Base-by-base conservation (phyloP, 2,329 filamentous ascomycete species). In the Sarocladium kiliense region DNA sequence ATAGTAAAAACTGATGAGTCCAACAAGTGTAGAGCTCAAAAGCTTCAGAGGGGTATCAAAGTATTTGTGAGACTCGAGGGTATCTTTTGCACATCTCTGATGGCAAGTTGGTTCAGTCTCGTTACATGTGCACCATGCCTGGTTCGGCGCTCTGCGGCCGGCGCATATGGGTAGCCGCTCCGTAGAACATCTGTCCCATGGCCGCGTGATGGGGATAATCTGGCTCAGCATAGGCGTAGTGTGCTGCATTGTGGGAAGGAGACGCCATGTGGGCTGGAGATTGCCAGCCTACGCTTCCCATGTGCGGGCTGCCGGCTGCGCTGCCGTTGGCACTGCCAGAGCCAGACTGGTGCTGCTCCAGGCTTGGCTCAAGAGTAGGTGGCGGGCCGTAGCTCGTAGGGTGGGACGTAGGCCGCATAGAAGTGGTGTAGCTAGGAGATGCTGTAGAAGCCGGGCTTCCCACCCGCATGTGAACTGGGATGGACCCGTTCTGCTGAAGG, bases 231-330 rank as follows among this genome's bases (percentile, higher is more conserved):
- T 95, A 96, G 58, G 89, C 85, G 60, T 91, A 92, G 59, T 77
- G 78, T 51, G 81, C 84, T 44, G 80, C 82, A 44, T 76, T 72
- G 58, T 91, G 88, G 10, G 87, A 87, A 5, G 87, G 84, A 61
- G 91, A 84, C 30, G 81, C 80, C 60, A 84, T 82, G 61, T 92
- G 88, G 2, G 86, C 84, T 3, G 91, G 91, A 3, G 91, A 95
- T 61, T 91, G 88, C 92, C 93, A 97, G 55, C 89, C 88, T 59
- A 90, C 80, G 58, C 80, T 85, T 58, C 75, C 73, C 84, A 96
- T 90, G 70, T 97, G 92, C 53, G 93, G 92, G 69, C 91, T 96
- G 54, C 89, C 88, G 56, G 77, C 84, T n/a, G 82, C 86, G 66
- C 89, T 96, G 53, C 89, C 88, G 56, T 77, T 84, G n/a, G 82